Evolutionary conservation across 2,329 filamentous ascomycete genomes (phyloP).

Genomic region (Phyllosticta citribraziliensis): DNA sequence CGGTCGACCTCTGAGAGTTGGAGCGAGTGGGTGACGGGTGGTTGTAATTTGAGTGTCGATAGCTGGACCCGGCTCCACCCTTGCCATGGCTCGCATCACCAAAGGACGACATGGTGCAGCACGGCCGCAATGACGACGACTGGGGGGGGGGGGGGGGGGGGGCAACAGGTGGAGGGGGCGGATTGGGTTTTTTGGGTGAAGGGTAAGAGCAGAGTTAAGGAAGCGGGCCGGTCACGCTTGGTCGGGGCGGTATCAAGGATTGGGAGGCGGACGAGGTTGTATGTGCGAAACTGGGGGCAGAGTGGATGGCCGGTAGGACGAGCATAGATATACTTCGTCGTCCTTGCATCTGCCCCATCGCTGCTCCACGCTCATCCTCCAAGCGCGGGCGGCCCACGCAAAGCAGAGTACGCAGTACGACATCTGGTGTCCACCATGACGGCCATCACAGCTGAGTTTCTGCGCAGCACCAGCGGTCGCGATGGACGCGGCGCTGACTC

Average conservation of each 20-base stretch:
- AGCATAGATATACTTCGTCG: slow-evolving; percentile 9
- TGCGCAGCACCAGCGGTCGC: not conserved
- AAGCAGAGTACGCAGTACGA: slow-evolving; percentile 8
- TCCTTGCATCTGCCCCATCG: slow-evolving; percentile 8
- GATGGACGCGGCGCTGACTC: slow-evolving; percentile 1
- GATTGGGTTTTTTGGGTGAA: not conserved
- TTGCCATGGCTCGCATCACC: not conserved
- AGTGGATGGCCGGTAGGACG: slow-evolving; percentile 8
- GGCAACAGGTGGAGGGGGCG: slow-evolving; percentile 5
- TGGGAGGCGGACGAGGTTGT: not conserved
- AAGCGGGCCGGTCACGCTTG: not conserved
- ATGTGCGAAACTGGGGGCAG: slow-evolving; percentile 2
- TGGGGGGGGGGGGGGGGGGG: no score
- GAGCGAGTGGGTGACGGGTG: not conserved
- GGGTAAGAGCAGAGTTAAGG: not conserved
- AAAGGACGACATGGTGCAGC: not conserved
- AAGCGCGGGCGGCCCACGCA: slow-evolving; percentile 5
- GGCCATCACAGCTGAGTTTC: not conserved
- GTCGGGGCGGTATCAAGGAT: slow-evolving; percentile 2
- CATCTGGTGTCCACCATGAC: not conserved
- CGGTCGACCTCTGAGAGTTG: not conserved
- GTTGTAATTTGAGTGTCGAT: slow-evolving; percentile 2
- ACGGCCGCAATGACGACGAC: not conserved
- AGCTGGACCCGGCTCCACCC: not conserved
- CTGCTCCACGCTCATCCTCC: slow-evolving; percentile 1